phyloP scores from a whole-genome alignment of 2,329 filamentous ascomycete genomes.

The Sclerotinia nivalis region DNA sequence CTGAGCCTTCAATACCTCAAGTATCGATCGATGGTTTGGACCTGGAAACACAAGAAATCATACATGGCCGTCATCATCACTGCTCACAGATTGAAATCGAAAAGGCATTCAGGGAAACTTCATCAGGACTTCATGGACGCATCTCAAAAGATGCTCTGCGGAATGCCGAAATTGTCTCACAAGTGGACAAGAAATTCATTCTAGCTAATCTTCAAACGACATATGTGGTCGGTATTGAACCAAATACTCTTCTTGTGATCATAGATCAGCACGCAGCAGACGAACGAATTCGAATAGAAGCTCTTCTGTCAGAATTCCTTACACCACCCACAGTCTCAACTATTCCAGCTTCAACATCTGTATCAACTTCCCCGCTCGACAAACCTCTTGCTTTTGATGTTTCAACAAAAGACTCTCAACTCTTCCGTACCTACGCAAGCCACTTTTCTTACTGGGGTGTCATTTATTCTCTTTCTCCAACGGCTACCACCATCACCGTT shows the following conservation, averaged over 20 bases:
- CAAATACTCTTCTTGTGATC: constrained; percentile 59
- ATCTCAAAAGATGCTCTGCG: constrained; percentile 64
- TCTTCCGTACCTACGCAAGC: constrained; percentile 55
- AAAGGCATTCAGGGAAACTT: constrained; percentile 34
- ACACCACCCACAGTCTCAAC: constrained; percentile 28
- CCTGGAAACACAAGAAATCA: constrained; percentile 29
- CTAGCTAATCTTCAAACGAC: constrained; percentile 53
- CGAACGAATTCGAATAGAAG: constrained; percentile 79
- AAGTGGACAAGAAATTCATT: constrained; percentile 91
- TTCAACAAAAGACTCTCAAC: constrained; percentile 56
- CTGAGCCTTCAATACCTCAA: constrained; percentile 50
- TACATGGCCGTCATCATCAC: constrained; percentile 33
- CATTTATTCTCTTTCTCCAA: constrained; percentile 49
- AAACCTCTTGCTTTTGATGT: constrained; percentile 67
- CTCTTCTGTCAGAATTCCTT: constrained; percentile 62
- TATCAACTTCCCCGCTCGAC: constrained; percentile 45
- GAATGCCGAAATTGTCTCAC: constrained; percentile 67
- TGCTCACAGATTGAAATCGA: constrained; percentile 39
- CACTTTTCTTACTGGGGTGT: constrained; percentile 73
- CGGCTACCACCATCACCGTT: constrained; percentile 48
- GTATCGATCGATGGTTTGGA: constrained; percentile 42
- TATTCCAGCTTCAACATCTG: constrained; percentile 27
- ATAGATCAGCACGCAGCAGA: constrained; percentile 95
- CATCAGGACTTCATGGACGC: constrained; percentile 43
- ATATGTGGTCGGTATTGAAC: constrained; percentile 14